Evolutionary conservation across 257 asterid species (phyloP).

Genomic region (Penstemon newberryi): DNA sequence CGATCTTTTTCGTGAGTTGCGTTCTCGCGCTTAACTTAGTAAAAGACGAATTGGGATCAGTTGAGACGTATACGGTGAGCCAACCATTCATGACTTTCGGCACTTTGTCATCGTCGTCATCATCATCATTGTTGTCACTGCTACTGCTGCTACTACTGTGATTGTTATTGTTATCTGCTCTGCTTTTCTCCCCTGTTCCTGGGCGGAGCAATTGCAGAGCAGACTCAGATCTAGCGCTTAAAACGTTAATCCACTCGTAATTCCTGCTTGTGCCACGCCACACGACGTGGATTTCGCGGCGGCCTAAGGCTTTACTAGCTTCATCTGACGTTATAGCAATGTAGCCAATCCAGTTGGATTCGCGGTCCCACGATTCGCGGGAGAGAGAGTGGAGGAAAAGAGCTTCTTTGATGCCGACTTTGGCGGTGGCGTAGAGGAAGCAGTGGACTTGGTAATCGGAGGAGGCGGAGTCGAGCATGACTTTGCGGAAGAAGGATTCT

Average conservation of each 20-base stretch:
- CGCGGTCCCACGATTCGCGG: conserved; percentile 79
- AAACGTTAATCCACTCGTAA: conserved; percentile 73
- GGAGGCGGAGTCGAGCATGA: conserved; percentile 52
- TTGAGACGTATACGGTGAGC: conserved; percentile 60
- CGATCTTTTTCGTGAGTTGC: conserved; percentile 52
- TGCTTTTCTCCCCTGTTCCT: conserved; percentile 15
- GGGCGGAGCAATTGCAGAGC: conserved; percentile 40
- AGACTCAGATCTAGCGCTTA: conserved; percentile 50
- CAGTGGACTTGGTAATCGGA: conserved; percentile 46
- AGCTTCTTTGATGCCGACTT: conserved; percentile 40
- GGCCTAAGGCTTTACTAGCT: conserved; percentile 48
- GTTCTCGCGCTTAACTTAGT: conserved; percentile 67
- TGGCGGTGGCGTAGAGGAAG: conserved; percentile 83
- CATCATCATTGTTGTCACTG: conserved; percentile 19
- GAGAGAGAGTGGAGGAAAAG: conserved; percentile 65
- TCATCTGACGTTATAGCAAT: conserved; percentile 61
- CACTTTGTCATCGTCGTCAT: conserved; percentile 31
- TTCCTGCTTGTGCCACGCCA: conserved; percentile 76
- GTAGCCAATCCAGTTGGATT: conserved; percentile 90
- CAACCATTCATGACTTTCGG: conserved; percentile 79
- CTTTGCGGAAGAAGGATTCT: conserved; percentile 61
- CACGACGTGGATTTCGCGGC: conserved; percentile 69
- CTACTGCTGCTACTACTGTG: conserved; percentile 2
- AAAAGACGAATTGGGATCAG: conserved; percentile 62
- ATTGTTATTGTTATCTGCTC: neutral